phyloP scores from a whole-genome alignment of 305 asterid genomes.

The Lippia alba region DNA sequence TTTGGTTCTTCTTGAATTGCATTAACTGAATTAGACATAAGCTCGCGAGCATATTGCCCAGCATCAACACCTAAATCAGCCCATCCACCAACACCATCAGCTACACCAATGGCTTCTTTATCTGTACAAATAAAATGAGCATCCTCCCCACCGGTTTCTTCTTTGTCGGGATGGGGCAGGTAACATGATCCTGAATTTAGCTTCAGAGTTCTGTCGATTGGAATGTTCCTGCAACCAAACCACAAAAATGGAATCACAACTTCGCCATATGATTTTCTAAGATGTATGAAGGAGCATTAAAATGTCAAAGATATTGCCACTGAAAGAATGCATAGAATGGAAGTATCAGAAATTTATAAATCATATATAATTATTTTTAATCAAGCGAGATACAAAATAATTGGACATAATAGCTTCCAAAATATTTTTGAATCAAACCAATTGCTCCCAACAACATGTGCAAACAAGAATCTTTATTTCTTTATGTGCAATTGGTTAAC shows the following conservation, averaged over 20 bases:
- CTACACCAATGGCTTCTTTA: slow-evolving; percentile 89
- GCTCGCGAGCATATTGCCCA: slow-evolving; percentile 92
- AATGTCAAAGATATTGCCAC: not conserved
- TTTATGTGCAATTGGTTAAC: not conserved
- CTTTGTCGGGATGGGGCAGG: slow-evolving; percentile 96
- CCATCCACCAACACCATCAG: slow-evolving; percentile 99
- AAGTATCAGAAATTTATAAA: not conserved
- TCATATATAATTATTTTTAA: not conserved
- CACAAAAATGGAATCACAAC: slow-evolving; percentile 21
- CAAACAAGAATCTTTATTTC: slow-evolving; percentile 3
- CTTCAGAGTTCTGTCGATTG: slow-evolving; percentile 55
- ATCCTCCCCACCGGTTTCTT: slow-evolving; percentile 97
- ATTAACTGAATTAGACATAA: slow-evolving; percentile 81
- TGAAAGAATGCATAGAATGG: slow-evolving; percentile 1
- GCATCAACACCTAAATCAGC: slow-evolving; percentile 92
- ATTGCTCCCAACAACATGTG: not conserved
- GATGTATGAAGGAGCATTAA: not conserved
- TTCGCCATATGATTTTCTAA: slow-evolving; percentile 6
- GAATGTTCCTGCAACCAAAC: slow-evolving; percentile 53
- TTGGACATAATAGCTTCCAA: not conserved
- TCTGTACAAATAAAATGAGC: slow-evolving; percentile 94
- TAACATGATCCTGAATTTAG: slow-evolving; percentile 89
- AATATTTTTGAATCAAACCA: not conserved
- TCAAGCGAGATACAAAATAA: not conserved
- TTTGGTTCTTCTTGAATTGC: slow-evolving; percentile 90